Base-by-base conservation (phyloP, 805 yeast genomes). In the Clavispora phyllophila region DNA sequence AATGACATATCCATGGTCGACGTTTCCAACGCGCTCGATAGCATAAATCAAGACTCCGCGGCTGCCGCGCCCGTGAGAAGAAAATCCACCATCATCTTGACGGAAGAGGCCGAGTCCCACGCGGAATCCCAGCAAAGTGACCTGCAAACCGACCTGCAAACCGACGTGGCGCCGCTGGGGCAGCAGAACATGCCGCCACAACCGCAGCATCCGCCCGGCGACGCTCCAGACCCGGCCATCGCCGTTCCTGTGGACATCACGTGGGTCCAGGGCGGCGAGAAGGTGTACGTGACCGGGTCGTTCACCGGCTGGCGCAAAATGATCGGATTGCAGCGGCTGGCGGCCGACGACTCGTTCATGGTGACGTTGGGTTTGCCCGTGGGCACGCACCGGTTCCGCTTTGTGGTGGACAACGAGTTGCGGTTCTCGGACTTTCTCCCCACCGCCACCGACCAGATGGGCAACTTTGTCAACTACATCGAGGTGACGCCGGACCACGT, bases 271-370 rank as follows among this genome's bases (percentile, higher is more conserved):
- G 98, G 98, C n/a, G 99, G 99, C 47, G 78, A 78, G 39, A 86
- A 86, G 55, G 98, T 93, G 2, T 93, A 89, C 61, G 96, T 91
- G 12, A 93, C 97, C 27, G 99, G 99, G 39, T 86, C 97, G 0
- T 91, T 91, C 65, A 93, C 99, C 0, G 96, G 96, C 3, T 93
- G 99, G 98, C 74, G 96, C 52, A 91, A 90, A 65, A 91, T 93
- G 98, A 90, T 91, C 57, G 95, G 95, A 31, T 69, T 93, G 54
- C 75, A 75, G 24, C 70, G 69, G 62, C 78, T 62, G 65, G 25
- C 18, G 9, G 70, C 55, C 9, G 79, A 81, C 52, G 73, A 74
- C 18, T 70, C 72, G 29, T 82, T 83, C 54, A 71, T 79, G 36
- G 84, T 87, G 20, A 83, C 85, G 40, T 69, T 87, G 39, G 86